These are phyloP conservation scores for Ogataea saltuana DNA, from an alignment of 805 yeast species.

Conservation along the genomic window DNA sequence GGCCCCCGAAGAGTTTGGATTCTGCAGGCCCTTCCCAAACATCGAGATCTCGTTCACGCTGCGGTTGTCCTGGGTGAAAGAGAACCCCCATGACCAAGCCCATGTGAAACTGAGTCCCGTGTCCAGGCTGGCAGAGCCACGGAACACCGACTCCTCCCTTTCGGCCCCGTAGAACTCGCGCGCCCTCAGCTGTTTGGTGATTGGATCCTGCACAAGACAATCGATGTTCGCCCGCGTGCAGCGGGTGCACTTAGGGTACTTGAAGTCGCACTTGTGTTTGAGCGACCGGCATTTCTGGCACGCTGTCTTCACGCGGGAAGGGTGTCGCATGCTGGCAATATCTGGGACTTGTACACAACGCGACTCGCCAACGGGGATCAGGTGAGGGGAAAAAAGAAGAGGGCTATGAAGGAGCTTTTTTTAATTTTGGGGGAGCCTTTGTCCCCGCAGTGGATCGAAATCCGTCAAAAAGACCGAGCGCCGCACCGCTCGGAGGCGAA, in stretches of 20 bases:
- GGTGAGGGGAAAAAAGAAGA: too few relatives aligned
- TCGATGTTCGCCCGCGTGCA: conserved; percentile 19
- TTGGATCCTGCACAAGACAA: conserved; percentile 23
- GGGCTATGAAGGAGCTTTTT: too few relatives aligned
- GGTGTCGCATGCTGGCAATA: too few relatives aligned
- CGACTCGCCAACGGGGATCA: too few relatives aligned
- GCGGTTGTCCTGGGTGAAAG: background rate
- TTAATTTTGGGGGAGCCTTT: too few relatives aligned
- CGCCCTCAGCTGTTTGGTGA: conserved; percentile 13
- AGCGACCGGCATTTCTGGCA: conserved; percentile 28
- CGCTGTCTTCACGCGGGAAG: conserved; percentile 22
- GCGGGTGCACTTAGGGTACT: conserved; percentile 26
- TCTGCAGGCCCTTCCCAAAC: conserved; percentile 3
- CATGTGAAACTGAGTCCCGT: too few relatives aligned
- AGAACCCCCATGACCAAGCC: conserved; percentile 4
- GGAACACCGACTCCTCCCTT: background rate
- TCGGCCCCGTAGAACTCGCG: conserved; percentile 8
- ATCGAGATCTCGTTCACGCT: conserved; percentile 3
- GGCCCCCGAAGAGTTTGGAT: too few relatives aligned
- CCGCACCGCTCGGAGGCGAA: too few relatives aligned
- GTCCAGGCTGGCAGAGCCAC: too few relatives aligned
- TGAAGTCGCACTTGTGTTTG: conserved; percentile 28
- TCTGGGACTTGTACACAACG: too few relatives aligned
- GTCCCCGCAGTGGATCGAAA: too few relatives aligned
- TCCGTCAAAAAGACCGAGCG: too few relatives aligned